Base-by-base conservation (phyloP, 2,329 filamentous ascomycete species). In the Madurella fahalii region DNA sequence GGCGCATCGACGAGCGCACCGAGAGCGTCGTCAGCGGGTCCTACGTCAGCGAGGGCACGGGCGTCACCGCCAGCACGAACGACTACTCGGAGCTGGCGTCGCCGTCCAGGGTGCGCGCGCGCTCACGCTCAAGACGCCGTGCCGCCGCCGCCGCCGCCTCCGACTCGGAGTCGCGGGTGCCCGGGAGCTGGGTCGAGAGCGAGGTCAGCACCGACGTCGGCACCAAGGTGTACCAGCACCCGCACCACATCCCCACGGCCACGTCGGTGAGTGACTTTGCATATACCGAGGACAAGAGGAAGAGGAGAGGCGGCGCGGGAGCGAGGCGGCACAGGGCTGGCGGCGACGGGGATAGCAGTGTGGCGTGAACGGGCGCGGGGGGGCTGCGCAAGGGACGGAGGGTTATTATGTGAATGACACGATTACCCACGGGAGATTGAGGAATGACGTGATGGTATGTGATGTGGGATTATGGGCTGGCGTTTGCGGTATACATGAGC, bases 141-240 rank as follows among this genome's bases (percentile, higher is more conserved):
- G 53, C 59, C 32, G 30, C 52, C 60, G 53, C 59, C 32, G 30
- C 52, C 60, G 17, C 66, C 50, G 47, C 52, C 54, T 47, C 46
- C 40, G 52, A 60, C 16, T 58, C 48, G 40, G 56, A 67, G 53
- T 65, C 70, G 25, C 65, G 68, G 5, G 63, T 72, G 30, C 70
- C 72, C 2, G 69, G 71, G 31, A 68, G 69, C 48, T 73, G 69
- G 65, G 64, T 62, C 45, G 69, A 71, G 53, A 76, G 74, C 64
- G 74, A 74, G 54, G 67, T 65, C 56, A 70, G 63, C 43, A 77
- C 75, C 64, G 80, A 83, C 2, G 61, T 77, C 9, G 81, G 81
- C 31, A 82, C 79, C 61, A 83, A 82, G 74, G 75, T 78, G 39
- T 83, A 84, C 64, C 73, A 72, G 60, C 79, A 82, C 61, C 69